Conservation (phyloP, 768 basidiomycete species). For the Sporobolomyces roseus region DNA sequence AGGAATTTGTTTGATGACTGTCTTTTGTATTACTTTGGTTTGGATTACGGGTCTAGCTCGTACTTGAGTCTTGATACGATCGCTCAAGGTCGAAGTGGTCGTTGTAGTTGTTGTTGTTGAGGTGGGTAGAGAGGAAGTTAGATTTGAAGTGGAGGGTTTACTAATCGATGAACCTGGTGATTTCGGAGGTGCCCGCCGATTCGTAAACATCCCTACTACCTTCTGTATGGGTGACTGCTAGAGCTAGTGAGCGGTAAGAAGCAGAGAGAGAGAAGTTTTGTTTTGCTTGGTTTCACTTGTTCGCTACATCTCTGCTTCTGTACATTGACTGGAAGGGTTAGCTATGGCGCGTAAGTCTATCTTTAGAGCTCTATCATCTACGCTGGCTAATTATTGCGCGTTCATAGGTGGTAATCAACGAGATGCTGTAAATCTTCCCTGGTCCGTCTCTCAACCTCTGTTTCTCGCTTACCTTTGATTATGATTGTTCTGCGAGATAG, state of each 20-base stretch:
- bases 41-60: conserved; percentile 1
- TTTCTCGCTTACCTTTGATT: background rate
- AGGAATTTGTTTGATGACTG: conserved; percentile 9
- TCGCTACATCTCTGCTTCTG: background rate
- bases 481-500: background rate
- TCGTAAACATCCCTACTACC: background rate
- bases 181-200: conserved; percentile 6
- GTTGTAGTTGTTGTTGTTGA: background rate
- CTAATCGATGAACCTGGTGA: background rate
- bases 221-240: background rate
- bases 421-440: conserved; percentile 9
- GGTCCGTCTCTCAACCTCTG: background rate
- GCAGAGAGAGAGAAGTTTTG: background rate
- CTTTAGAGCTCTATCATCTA: too few species aligned
- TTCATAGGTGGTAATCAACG: conserved; percentile 34
- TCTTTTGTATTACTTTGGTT: background rate
- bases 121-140: too few species aligned
- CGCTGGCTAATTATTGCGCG: background rate
- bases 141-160: too few species aligned
- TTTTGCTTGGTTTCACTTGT: background rate
- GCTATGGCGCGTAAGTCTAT: conserved; percentile 11
- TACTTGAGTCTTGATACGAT: conserved; percentile 8
- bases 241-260: background rate
- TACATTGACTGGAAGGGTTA: background rate
- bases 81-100: background rate